Evolutionary conservation across 371 early-diverging fungal species (phyloP), one percentile per base, ranked within the genome.

Genomic region (Mortierella sp.): DNA sequence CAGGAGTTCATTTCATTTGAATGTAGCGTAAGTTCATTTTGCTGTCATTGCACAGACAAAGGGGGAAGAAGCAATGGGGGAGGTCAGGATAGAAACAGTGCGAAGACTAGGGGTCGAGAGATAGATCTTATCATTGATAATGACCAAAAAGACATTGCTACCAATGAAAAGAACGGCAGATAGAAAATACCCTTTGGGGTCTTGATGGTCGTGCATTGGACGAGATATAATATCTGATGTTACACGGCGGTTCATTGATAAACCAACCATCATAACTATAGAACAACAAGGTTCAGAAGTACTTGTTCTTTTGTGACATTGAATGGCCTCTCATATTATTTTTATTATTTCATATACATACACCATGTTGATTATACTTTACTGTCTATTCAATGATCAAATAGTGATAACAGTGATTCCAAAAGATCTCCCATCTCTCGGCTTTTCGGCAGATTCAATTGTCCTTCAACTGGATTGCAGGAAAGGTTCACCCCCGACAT

Each of bases 321-420:
- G 20, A 22, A 24, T 22, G 10, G 20, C 20, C 52, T 52, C 52
- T 52, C 52, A 52, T 20, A 45, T 45, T 45, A 12, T 45, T 45
- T 12, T 16, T 28, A 28, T 11, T 55, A 28, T 28, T 2, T 55
- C 18, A 55, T 8, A 55, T 16, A 10, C 6, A 28, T 28, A n/a
- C 24, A n/a, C 11, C 5, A 52, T 0, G 12, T 22, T 35, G 35
- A 3, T 3, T 35, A 35, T 35, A 35, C 35, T 5, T 35, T 52
- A 52, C 9, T 24, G n/a, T 14, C 55, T 28, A 55, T 55, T 55
- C 55, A 55, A 55, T 55, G 55, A 55, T 55, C 55, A 28, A 55
- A 55, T 30, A 55, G 55, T 55, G 55, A 55, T 55, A 55, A 55
- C 55, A 11, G 2, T 12, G 55, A 55, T 55, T 26, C 18, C 45